Evolutionary conservation across 176 grass and related monocot genomes (phyloP).

Genomic region (Oryza glumipatula): DNA sequence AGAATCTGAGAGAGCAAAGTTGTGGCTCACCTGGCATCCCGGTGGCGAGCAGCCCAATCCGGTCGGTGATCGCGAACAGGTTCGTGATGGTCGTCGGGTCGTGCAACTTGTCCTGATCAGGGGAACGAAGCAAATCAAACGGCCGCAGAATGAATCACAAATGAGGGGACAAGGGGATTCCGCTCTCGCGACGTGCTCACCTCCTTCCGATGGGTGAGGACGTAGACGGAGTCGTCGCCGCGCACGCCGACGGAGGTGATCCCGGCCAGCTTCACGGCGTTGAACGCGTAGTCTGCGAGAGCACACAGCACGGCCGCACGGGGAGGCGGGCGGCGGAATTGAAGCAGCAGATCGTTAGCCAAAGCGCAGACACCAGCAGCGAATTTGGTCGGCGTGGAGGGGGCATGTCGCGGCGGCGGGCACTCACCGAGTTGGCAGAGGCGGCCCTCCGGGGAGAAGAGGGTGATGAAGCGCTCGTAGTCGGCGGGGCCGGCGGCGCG

Average conservation of each 20-base stretch:
- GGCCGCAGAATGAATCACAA: not conserved
- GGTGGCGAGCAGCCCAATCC: slow-evolving; percentile 52
- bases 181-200: slow-evolving; percentile 28
- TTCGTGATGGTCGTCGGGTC: slow-evolving; percentile 41
- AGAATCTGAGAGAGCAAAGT: not conserved
- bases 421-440: slow-evolving; percentile 69
- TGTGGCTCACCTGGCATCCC: slow-evolving; percentile 52
- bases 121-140: not conserved
- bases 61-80: slow-evolving; percentile 62
- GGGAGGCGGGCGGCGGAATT: too few relatives aligned
- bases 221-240: slow-evolving; percentile 54
- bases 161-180: not conserved
- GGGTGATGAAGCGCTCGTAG: slow-evolving; percentile 56
- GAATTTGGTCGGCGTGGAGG: not conserved
- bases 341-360: not conserved
- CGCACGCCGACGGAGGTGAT: slow-evolving; percentile 72
- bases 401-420: not conserved
- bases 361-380: not conserved
- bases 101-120: slow-evolving; percentile 53
- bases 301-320: not conserved
- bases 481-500: not conserved
- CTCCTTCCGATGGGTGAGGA: slow-evolving; percentile 56
- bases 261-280: slow-evolving; percentile 56
- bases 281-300: slow-evolving; percentile 58
- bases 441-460: slow-evolving; percentile 62